A percentile compares a stretch with the other conserved stretches of the same genome.
These are phyloP conservation scores for Linum tenue DNA, from an alignment of 345 rosid species.

Conservation along the genomic window DNA sequence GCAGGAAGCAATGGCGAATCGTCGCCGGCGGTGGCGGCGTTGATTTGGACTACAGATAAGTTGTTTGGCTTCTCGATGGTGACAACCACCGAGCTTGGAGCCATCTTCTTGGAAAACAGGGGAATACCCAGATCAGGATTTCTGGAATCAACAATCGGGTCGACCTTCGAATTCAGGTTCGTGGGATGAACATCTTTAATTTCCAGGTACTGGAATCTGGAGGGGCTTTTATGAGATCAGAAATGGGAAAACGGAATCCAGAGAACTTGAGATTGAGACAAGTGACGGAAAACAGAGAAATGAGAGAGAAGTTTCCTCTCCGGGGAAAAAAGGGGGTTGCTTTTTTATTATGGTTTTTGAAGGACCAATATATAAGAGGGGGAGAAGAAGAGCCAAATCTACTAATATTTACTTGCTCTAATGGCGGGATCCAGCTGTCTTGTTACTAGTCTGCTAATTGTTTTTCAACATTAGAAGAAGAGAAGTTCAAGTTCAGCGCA, in stretches of 20 bases:
- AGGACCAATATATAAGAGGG: background rate
- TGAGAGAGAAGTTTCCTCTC: background rate
- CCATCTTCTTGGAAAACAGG: slow-evolving; percentile 30
- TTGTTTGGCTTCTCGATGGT: slow-evolving; percentile 69
- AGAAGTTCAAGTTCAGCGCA: too few species aligned
- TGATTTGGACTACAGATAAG: slow-evolving; percentile 50
- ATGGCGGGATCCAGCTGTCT: background rate
- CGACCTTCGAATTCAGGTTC: slow-evolving; percentile 13
- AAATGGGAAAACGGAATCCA: slow-evolving; percentile 19
- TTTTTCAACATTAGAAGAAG: too few species aligned
- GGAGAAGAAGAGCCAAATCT: background rate
- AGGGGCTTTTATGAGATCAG: slow-evolving; percentile 12
- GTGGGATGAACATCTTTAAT: slow-evolving; percentile 14
- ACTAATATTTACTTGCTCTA: too few species aligned
- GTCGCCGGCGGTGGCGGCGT: slow-evolving; percentile 21
- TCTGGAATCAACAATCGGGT: slow-evolving; percentile 4
- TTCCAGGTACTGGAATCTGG: background rate
- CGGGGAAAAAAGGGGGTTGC: background rate
- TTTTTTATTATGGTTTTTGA: too few species aligned
- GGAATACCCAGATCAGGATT: slow-evolving; percentile 24
- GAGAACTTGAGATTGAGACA: slow-evolving; percentile 9
- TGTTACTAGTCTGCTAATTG: background rate
- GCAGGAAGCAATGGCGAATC: slow-evolving; percentile 53
- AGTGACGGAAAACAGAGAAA: slow-evolving; percentile 8
- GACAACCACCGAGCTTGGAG: slow-evolving; percentile 71